Conservation (phyloP, 1,284 basidiomycete genomes). For the Ganoderma boninense region DNA sequence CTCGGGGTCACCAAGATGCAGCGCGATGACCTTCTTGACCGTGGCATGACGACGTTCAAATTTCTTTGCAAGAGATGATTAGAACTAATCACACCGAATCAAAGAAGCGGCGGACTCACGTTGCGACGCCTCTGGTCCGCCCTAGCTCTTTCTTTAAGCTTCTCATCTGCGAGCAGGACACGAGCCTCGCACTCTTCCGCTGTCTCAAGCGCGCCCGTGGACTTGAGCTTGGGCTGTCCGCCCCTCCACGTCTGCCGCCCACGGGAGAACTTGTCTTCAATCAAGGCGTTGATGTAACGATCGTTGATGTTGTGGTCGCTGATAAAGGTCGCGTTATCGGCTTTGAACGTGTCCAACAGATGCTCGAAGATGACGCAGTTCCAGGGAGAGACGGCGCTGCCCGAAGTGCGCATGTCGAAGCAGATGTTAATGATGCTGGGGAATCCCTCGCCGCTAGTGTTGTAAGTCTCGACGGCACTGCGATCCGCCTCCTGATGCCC, state of each 20-base stretch:
- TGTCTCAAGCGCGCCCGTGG: background rate
- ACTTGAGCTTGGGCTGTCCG: constrained; percentile 1
- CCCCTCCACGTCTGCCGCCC: background rate
- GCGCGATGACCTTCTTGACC: background rate
- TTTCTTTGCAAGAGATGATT: background rate
- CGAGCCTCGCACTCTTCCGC: background rate
- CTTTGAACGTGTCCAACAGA: background rate
- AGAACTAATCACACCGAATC: background rate
- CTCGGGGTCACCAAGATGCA: background rate
- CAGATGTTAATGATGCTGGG: background rate
- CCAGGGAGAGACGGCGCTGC: background rate
- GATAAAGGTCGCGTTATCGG: background rate
- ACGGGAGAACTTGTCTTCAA: background rate
- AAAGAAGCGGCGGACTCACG: background rate
- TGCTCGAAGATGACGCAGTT: background rate
- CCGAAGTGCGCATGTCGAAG: background rate
- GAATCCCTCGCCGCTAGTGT: background rate
- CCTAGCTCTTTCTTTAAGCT: background rate
- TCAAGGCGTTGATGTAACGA: constrained; percentile 1
- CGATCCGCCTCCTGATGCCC: background rate
- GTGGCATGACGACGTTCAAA: background rate
- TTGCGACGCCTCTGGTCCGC: background rate
- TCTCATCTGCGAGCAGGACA: background rate
- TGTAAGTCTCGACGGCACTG: background rate
- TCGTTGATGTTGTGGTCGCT: background rate